Conservation (phyloP, 208 protist genomes). For the Crithidia expoeki region DNA sequence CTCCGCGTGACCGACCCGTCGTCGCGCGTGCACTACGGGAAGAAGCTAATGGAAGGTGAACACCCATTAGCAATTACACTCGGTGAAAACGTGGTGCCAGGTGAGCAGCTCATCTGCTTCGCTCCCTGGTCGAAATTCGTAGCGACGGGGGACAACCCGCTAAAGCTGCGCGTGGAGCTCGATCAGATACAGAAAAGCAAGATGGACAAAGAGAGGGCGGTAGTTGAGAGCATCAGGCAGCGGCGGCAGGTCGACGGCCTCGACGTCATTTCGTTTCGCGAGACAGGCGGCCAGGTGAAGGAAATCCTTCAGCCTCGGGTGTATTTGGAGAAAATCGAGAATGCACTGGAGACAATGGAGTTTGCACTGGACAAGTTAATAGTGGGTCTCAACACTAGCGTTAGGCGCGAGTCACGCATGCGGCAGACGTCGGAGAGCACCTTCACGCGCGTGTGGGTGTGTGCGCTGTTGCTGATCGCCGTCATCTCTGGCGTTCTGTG, state of each 20-base stretch:
- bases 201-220: conserved; percentile 11
- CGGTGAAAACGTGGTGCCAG: not conserved
- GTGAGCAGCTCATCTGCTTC: conserved; percentile 35
- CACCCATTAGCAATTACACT: conserved; percentile 31
- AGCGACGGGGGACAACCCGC: conserved; percentile 1
- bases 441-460: conserved; percentile 79
- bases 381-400: conserved; percentile 5
- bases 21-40: conserved; percentile 12
- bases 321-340: conserved; percentile 56
- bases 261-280: conserved; percentile 72
- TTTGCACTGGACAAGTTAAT: conserved; percentile 15
- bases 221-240: conserved; percentile 16
- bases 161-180: conserved; percentile 27
- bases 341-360: conserved; percentile 26
- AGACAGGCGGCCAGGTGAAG: conserved; percentile 66
- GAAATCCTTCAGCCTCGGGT: conserved; percentile 53
- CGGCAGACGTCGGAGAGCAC: conserved; percentile 76
- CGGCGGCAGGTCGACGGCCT: conserved; percentile 46
- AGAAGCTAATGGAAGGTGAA: conserved; percentile 30
- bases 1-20: conserved; percentile 18
- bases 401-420: conserved; percentile 48
- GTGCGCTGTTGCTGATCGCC: conserved; percentile 46
- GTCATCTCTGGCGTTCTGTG: conserved; percentile 49
- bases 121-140: conserved; percentile 15
- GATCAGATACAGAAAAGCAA: conserved; percentile 15